Conservation (phyloP, 768 basidiomycete species). For the Boletus patriciae region DNA sequence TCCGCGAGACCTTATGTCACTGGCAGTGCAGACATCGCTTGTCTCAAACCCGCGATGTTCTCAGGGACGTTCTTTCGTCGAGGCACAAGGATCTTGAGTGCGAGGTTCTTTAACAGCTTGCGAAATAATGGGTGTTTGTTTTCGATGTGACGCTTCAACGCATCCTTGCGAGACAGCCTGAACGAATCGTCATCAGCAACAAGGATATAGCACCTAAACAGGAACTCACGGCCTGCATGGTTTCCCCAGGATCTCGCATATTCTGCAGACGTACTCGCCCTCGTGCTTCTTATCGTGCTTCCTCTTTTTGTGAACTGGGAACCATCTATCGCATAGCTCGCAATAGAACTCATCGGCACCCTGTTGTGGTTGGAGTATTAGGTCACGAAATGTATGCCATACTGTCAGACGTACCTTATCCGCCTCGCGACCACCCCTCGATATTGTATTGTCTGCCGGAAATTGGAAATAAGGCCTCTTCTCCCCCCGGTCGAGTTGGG, state of each 20-base stretch:
- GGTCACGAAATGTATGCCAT: neutral
- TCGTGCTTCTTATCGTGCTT: neutral
- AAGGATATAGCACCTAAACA: neutral
- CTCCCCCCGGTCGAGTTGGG: neutral
- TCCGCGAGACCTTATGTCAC: no score
- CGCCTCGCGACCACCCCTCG: neutral
- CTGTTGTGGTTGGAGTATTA: neutral
- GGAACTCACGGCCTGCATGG: neutral
- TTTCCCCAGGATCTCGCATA: neutral
- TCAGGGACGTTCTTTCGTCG: neutral
- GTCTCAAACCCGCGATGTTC: neutral
- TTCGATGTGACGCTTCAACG: neutral
- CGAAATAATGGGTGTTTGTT: neutral
- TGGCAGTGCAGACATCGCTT: neutral
- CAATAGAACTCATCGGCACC: neutral
- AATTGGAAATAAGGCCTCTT: neutral
- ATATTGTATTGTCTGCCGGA: no score
- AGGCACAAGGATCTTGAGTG: neutral
- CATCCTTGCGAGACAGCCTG: slow-evolving; percentile 3
- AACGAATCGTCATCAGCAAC: neutral
- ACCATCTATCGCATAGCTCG: neutral
- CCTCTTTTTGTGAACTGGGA: neutral
- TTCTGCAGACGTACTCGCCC: neutral
- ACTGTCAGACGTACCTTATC: neutral
- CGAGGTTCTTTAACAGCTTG: neutral